Base-by-base conservation (phyloP, 208 protist species). In the Crithidia acanthocephali region DNA sequence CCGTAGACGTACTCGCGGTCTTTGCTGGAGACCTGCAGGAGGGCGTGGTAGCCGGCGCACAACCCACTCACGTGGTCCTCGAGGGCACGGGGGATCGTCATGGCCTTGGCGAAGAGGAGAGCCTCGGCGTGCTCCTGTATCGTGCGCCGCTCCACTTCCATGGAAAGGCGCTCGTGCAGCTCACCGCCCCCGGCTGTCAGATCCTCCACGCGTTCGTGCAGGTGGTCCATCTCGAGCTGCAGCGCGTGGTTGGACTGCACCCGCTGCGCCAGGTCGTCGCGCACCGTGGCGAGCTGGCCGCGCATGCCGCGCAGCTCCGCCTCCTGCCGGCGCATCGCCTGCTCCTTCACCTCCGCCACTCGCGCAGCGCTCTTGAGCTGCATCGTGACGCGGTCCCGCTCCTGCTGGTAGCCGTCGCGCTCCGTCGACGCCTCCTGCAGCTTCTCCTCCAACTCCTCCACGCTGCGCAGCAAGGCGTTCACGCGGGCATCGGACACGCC, bases 31-130 rank as follows among this genome's bases (percentile, higher is more conserved):
- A 72, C 72, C 20, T 67, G 61, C 56, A 89, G 27, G 8, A 91
- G 48, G 22, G 56, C 40, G 28, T 68, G 60, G 69, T 87, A 87
- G 35, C 56, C 61, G 22, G 66, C 25, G 32, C 66, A 72, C 2
- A 83, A 45, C 20, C 13, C 80, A 15, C 68, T 52, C 37, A 79
- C 40, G 42, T 83, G 79, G 22, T 82, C 80, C 61, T 80, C 76
- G 20, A 85, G 30, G 16, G 76, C 23, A 13, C 68, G 77, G 0
- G 85, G 79, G n/a, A 89, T 74, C 1, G 74, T 80, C 66, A 84
- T 57, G 3, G 74, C 67, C 69, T 94, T 94, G 32, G 81, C 88
- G 56, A 83, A 57, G 59, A 87, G 64, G 48, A 91, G 68, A 28
- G 73, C 74, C 50, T 75, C 80, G 35, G 69, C 74, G 50, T 88